Evolutionary conservation across 352 stramenopile species (phyloP).

Genomic region (Thraustochytrium striatum): DNA sequence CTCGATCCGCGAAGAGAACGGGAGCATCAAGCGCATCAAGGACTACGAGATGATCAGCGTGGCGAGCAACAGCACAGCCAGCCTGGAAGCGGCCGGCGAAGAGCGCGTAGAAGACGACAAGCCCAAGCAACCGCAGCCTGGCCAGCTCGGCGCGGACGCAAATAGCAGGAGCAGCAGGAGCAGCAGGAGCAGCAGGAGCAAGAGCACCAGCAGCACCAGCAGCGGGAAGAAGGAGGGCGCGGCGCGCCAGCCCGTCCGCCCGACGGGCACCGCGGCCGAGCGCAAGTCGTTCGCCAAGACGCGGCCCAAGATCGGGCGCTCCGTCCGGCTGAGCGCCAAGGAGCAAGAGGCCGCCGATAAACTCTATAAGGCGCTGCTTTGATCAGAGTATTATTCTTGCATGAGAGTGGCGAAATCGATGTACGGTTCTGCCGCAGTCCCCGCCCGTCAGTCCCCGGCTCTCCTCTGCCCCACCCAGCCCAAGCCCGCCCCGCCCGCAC

Average conservation of each 20-base stretch:
- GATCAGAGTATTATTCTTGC: no score
- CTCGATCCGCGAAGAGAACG: neutral
- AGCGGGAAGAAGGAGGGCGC: no score
- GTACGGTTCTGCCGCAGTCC: neutral
- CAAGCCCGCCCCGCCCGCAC: neutral
- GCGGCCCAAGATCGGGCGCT: neutral
- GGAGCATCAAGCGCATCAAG: neutral
- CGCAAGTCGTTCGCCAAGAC: no score
- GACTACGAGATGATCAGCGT: conserved; percentile 1
- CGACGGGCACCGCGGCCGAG: no score
- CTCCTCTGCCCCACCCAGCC: neutral
- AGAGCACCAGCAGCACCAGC: no score
- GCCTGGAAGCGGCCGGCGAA: neutral
- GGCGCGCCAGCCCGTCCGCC: no score
- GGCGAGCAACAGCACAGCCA: neutral
- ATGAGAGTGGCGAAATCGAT: conserved; percentile 31
- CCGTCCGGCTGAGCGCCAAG: neutral
- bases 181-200: no score
- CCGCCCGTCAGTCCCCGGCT: neutral
- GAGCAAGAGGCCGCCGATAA: neutral
- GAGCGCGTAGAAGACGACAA: no score
- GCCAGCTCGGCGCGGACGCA: no score
- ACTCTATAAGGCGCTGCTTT: no score
- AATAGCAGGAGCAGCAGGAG: no score
- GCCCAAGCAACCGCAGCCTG: no score